Conservation (phyloP, 345 rosid genomes). For the Citrus glauca region DNA sequence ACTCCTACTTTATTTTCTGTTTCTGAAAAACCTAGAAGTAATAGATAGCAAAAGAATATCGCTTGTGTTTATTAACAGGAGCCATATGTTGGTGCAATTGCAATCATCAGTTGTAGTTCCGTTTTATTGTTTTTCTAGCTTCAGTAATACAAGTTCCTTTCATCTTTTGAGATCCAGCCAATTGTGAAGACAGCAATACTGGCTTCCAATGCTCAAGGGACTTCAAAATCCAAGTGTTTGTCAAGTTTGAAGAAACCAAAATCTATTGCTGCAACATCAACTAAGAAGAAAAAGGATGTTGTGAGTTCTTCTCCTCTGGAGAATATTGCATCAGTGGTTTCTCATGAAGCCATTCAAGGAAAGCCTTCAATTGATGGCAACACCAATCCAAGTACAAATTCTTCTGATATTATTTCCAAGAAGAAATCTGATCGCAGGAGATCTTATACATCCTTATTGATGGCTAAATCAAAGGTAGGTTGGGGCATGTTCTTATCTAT, state of each 20-base stretch:
- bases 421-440: slow-evolving; percentile 72
- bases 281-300: slow-evolving; percentile 28
- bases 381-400: slow-evolving; percentile 19
- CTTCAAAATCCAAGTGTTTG: slow-evolving; percentile 29
- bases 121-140: not conserved
- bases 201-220: slow-evolving; percentile 34
- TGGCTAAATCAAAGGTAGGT: slow-evolving; percentile 93
- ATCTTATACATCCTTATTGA: slow-evolving; percentile 78
- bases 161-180: slow-evolving; percentile 32
- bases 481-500: not conserved
- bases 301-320: slow-evolving; percentile 27
- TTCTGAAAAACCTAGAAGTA: not conserved
- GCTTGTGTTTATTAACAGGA: not conserved
- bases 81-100: not conserved
- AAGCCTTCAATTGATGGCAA: slow-evolving; percentile 30
- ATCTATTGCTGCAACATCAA: slow-evolving; percentile 27
- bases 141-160: slow-evolving; percentile 5
- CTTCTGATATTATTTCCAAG: slow-evolving; percentile 28
- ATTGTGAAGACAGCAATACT: slow-evolving; percentile 20
- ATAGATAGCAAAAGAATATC: not conserved
- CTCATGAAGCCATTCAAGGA: slow-evolving; percentile 32
- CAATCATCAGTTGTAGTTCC: not conserved
- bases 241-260: slow-evolving; percentile 23
- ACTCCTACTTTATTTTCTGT: not conserved
- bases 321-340: slow-evolving; percentile 27